These are phyloP conservation scores for Halophytophthora batemanensis DNA, from an alignment of 352 stramenopile species.

Conservation along the genomic window DNA sequence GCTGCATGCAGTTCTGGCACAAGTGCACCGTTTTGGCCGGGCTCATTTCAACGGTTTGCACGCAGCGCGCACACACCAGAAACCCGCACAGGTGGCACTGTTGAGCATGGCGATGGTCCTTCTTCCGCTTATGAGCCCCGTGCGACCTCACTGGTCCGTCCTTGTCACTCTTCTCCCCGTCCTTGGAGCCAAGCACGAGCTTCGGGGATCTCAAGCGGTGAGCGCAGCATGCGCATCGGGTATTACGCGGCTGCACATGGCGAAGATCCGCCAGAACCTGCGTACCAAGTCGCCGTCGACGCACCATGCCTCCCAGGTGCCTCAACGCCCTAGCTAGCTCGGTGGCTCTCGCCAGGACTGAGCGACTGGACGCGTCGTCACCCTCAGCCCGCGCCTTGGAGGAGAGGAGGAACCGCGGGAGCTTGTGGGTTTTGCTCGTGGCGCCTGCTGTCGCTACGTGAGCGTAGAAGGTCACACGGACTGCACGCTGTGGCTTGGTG, in stretches of 20 bases:
- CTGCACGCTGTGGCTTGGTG: slow-evolving; percentile 12
- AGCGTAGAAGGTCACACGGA: slow-evolving; percentile 39
- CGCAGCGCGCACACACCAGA: slow-evolving; percentile 53
- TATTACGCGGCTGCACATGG: slow-evolving; percentile 19
- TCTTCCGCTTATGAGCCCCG: too few relatives aligned
- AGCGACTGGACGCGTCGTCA: slow-evolving; percentile 24
- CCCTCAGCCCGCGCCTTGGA: slow-evolving; percentile 15
- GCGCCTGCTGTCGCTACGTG: slow-evolving; percentile 20
- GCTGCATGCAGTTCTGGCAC: slow-evolving; percentile 50
- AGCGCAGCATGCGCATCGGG: slow-evolving; percentile 29
- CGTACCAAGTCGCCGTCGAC: slow-evolving; percentile 21
- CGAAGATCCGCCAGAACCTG: slow-evolving; percentile 20
- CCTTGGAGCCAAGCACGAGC: slow-evolving; percentile 15
- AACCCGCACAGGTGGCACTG: slow-evolving; percentile 64
- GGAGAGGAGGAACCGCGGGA: slow-evolving; percentile 18
- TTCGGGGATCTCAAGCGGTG: slow-evolving; percentile 27
- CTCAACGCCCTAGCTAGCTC: slow-evolving; percentile 17
- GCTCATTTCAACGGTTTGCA: slow-evolving; percentile 23
- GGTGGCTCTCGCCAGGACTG: slow-evolving; percentile 17
- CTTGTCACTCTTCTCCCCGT: slow-evolving; percentile 2
- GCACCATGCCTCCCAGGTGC: slow-evolving; percentile 23
- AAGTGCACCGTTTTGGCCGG: slow-evolving; percentile 33
- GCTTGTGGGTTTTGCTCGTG: slow-evolving; percentile 6
- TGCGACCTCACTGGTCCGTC: slow-evolving; percentile 10
- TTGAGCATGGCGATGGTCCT: too few relatives aligned